Conservation (phyloP, 768 basidiomycete species). For the Kwoniella heveanensis region DNA sequence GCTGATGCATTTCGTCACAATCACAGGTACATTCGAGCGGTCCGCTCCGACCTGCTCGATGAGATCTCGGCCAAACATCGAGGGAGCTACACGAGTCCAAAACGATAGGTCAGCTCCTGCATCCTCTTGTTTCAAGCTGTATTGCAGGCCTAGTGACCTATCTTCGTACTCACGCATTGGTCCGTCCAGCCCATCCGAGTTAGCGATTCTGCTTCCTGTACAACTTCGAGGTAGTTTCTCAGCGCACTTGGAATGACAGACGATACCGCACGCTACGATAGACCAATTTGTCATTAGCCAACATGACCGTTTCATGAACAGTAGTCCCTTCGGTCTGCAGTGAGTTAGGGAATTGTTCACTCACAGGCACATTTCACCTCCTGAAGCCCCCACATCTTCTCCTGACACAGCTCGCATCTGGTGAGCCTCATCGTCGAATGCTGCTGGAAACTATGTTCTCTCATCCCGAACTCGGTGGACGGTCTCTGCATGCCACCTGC, state of each 20-base stretch:
- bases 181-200: constrained; percentile 51
- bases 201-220: constrained; percentile 55
- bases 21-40: constrained; percentile 66
- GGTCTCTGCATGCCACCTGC: constrained; percentile 35
- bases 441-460: constrained; percentile 85
- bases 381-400: constrained; percentile 99
- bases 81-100: constrained; percentile 67
- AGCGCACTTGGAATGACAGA: constrained; percentile 84
- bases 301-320: too few relatives aligned
- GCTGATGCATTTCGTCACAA: constrained; percentile 93
- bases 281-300: too few relatives aligned
- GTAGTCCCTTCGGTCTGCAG: too few relatives aligned
- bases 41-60: constrained; percentile 70
- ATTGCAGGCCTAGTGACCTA: too few relatives aligned
- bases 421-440: constrained; percentile 83
- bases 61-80: constrained; percentile 91
- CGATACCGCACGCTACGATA: constrained; percentile 71
- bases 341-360: too few relatives aligned
- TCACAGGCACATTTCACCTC: constrained; percentile 78
- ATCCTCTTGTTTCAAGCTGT: too few relatives aligned
- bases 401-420: constrained; percentile 91
- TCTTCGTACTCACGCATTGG: constrained; percentile 36
- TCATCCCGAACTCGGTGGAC: constrained; percentile 47
- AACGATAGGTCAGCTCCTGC: too few relatives aligned
- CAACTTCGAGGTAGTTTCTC: constrained; percentile 70